Conservation (phyloP, 495 filamentous ascomycete genomes). For the Symbiotaphrina buchneri region DNA sequence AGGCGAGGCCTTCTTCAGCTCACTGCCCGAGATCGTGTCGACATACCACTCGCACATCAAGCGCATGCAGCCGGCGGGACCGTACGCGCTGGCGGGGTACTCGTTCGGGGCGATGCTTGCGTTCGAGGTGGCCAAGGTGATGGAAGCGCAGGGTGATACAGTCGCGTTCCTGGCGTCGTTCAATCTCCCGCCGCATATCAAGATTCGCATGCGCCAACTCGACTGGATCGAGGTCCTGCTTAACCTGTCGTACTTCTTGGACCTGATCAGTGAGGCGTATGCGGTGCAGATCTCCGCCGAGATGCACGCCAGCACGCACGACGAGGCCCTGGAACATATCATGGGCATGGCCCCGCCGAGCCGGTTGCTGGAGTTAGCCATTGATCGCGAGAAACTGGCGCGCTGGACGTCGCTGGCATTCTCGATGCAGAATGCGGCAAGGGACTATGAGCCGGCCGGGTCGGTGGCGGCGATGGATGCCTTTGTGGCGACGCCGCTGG, state of each 20-base stretch:
- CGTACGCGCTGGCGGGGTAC: constrained; percentile 34
- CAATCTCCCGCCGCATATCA: constrained; percentile 29
- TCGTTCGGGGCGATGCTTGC: constrained; percentile 27
- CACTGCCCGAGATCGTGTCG: constrained; percentile 10
- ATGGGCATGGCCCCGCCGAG: constrained; percentile 9
- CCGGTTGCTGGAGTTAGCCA: constrained; percentile 17
- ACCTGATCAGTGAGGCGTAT: constrained; percentile 17
- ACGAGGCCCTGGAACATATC: constrained; percentile 11
- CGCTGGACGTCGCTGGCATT: too few relatives aligned
- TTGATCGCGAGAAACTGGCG: constrained; percentile 10
- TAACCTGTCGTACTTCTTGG: constrained; percentile 24
- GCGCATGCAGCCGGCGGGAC: constrained; percentile 22
- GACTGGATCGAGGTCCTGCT: constrained; percentile 21
- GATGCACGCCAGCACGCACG: constrained; percentile 5
- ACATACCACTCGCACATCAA: constrained; percentile 23
- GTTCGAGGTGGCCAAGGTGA: constrained; percentile 27
- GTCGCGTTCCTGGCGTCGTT: constrained; percentile 16
- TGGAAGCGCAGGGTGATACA: constrained; percentile 14
- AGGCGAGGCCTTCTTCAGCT: constrained; percentile 15
- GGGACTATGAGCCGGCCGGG: too few relatives aligned
- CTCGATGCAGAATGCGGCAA: too few relatives aligned
- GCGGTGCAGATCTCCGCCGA: constrained; percentile 8
- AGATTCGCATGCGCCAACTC: constrained; percentile 23
- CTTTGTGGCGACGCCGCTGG: too few relatives aligned
- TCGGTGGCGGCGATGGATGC: too few relatives aligned